Conservation (phyloP, 2,329 filamentous ascomycete species). For the Macroventuria anomochaeta region DNA sequence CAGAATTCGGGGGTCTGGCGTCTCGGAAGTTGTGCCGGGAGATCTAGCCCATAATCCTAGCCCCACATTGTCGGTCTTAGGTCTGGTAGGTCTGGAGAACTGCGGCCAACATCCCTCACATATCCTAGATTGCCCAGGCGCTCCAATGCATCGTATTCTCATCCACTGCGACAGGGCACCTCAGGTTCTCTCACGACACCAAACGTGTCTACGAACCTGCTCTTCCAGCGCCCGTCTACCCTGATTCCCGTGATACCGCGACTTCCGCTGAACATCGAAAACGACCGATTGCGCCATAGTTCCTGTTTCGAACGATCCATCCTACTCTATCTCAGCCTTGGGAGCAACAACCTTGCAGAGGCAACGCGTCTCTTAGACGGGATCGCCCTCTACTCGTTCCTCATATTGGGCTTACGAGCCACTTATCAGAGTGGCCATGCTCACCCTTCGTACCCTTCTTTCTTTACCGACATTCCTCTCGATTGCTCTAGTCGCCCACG, state of each 20-base stretch:
- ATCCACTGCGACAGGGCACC: not conserved
- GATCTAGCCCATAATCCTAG: constrained; percentile 9
- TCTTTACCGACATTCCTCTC: constrained; percentile 33
- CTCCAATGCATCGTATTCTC: constrained; percentile 3
- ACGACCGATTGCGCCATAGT: constrained; percentile 2
- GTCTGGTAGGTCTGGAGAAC: constrained; percentile 1
- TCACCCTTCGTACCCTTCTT: constrained; percentile 27
- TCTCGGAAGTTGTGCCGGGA: constrained; percentile 8
- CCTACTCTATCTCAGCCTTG: not conserved
- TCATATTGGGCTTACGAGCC: constrained; percentile 1
- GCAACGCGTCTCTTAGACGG: not conserved
- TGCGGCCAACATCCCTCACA: constrained; percentile 14
- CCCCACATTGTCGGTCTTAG: constrained; percentile 14
- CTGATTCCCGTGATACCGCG: not conserved
- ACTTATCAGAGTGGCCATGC: constrained; percentile 25
- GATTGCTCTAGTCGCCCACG: constrained; percentile 27
- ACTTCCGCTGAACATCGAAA: not conserved
- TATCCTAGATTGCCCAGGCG: constrained; percentile 6
- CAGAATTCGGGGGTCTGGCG: not conserved
- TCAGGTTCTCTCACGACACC: constrained; percentile 2
- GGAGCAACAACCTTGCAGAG: not conserved
- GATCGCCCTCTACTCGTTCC: not conserved
- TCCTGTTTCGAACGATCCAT: not conserved
- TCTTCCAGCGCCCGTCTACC: not conserved
- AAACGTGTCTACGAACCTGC: not conserved